Evolutionary conservation across 345 rosid species (phyloP).

Genomic region (Aquilaria malaccensis): DNA sequence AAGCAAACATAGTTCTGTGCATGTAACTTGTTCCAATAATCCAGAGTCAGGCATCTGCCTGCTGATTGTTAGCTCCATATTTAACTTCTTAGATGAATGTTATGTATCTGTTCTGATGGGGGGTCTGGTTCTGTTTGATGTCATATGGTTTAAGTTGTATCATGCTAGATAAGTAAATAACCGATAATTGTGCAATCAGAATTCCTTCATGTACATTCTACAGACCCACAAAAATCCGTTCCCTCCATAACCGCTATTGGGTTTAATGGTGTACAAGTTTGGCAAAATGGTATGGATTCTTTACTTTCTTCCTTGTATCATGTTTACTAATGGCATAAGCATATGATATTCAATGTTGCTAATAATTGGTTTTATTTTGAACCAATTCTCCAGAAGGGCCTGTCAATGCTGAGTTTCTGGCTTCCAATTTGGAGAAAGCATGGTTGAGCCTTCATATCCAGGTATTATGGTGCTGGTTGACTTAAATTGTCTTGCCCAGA

Average conservation of each 20-base stretch:
- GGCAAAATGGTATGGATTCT: conserved; percentile 58
- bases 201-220: conserved; percentile 53
- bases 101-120: too few relatives aligned
- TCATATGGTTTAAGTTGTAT: too few relatives aligned
- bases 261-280: conserved; percentile 71
- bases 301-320: conserved; percentile 2
- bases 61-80: too few relatives aligned
- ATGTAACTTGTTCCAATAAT: too few relatives aligned
- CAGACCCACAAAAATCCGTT: conserved; percentile 66
- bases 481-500: not conserved
- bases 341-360: not conserved
- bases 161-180: conserved; percentile 8
- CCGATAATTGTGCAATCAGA: conserved; percentile 35
- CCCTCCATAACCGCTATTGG: conserved; percentile 84
- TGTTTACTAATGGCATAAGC: not conserved
- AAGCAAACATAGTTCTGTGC: too few relatives aligned
- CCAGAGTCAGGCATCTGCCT: too few relatives aligned
- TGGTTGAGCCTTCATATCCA: conserved; percentile 82
- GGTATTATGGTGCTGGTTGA: conserved; percentile 29
- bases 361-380: conserved; percentile 12
- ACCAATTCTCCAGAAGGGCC: conserved; percentile 49
- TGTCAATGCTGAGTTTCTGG: conserved; percentile 58
- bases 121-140: too few relatives aligned
- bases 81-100: too few relatives aligned
- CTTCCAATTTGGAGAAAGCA: conserved; percentile 71